phyloP scores from a whole-genome alignment of 2,329 filamentous ascomycete species.

The Exophiala sp. region DNA sequence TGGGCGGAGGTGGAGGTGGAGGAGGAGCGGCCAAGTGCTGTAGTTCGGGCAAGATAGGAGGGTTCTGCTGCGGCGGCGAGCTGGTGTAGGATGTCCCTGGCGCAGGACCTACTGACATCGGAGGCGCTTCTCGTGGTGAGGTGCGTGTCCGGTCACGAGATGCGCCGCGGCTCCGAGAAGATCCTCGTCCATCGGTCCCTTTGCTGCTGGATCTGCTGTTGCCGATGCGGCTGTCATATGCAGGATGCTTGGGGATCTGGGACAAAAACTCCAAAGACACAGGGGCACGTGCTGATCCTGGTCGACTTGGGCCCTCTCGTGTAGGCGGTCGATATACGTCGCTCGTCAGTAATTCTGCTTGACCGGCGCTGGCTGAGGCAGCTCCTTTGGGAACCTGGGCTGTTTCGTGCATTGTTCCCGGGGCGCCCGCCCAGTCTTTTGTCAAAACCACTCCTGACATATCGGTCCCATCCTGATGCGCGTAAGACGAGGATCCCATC shows the following conservation, averaged over 20 bases:
- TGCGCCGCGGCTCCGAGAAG: slow-evolving; percentile 51
- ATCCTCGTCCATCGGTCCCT: slow-evolving; percentile 37
- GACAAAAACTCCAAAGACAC: slow-evolving; percentile 18
- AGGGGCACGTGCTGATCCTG: slow-evolving; percentile 17
- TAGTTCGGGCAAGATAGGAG: slow-evolving; percentile 54
- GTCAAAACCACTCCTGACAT: slow-evolving; percentile 3
- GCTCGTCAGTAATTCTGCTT: slow-evolving; percentile 34
- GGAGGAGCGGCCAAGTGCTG: slow-evolving; percentile 55
- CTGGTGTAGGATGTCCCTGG: slow-evolving; percentile 13
- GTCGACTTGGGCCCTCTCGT: slow-evolving; percentile 18
- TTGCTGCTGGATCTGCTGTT: slow-evolving; percentile 40
- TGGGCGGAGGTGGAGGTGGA: slow-evolving; percentile 40
- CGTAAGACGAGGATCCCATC: slow-evolving; percentile 32
- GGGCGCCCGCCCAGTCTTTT: slow-evolving; percentile 67
- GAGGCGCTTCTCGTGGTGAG: slow-evolving; percentile 15
- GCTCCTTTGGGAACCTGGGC: slow-evolving; percentile 47
- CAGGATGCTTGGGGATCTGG: slow-evolving; percentile 27
- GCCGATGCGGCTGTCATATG: slow-evolving; percentile 28
- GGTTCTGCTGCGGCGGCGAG: slow-evolving; percentile 28
- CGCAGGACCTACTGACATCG: slow-evolving; percentile 12
- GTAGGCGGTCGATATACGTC: slow-evolving; percentile 36
- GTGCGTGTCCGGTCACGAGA: slow-evolving; percentile 27
- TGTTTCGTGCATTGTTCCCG: slow-evolving; percentile 72
- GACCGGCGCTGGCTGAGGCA: slow-evolving; percentile 51
- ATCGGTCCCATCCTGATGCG: slow-evolving; percentile 52